Percentiles rank a stretch among this genome's conserved stretches.
Conservation (phyloP, 345 rosid genomes). For the Aquilaria yunnanensis region DNA sequence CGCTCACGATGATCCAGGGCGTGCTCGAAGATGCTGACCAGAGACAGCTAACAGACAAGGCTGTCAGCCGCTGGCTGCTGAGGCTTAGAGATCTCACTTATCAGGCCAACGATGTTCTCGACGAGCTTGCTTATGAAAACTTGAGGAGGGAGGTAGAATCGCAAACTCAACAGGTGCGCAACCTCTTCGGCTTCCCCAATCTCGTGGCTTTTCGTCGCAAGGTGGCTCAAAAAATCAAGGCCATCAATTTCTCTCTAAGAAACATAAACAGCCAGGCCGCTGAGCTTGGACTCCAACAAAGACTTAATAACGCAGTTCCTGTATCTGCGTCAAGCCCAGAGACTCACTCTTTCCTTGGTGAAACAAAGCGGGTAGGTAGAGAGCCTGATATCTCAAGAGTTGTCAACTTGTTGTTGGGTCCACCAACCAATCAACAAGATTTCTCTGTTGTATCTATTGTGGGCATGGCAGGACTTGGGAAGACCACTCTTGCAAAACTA, state of each 20-base stretch:
- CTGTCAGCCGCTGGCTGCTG: constrained; percentile 5
- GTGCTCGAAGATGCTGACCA: constrained; percentile 11
- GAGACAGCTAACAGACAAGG: not conserved
- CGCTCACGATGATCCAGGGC: not conserved
- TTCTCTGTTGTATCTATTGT: constrained; percentile 8
- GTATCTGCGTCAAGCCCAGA: not conserved
- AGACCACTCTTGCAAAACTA: constrained; percentile 16
- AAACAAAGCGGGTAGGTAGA: constrained; percentile 11
- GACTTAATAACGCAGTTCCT: not conserved
- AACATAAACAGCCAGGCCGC: not conserved
- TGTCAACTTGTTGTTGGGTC: constrained; percentile 2
- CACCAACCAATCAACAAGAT: not conserved
- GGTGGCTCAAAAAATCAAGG: not conserved
- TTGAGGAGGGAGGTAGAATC: not conserved
- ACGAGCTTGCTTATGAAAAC: constrained; percentile 4
- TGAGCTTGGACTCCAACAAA: not conserved
- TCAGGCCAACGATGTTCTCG: constrained; percentile 7
- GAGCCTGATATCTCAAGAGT: constrained; percentile 2
- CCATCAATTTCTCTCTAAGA: not conserved
- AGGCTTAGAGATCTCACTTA: not conserved
- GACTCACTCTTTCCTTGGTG: constrained; percentile 4
- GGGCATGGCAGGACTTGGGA: constrained; percentile 19
- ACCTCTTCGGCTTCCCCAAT: not conserved
- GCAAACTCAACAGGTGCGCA: not conserved
- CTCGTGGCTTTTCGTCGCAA: not conserved